These are phyloP conservation scores for Pilaira anomala DNA, from an alignment of 192 early-diverging fungal species.

Conservation along the genomic window DNA sequence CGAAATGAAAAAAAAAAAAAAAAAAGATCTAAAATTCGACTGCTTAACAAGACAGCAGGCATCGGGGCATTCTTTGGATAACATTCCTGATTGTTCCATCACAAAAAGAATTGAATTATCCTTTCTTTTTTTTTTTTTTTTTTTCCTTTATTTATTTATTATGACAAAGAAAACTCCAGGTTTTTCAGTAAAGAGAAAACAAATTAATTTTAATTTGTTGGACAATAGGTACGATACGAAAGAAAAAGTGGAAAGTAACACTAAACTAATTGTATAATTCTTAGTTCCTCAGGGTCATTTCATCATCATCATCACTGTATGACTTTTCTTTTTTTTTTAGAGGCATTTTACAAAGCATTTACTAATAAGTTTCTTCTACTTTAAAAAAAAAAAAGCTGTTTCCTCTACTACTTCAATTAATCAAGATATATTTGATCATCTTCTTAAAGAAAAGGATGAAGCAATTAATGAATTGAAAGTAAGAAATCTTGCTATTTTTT, in stretches of 20 bases:
- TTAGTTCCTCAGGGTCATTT: neutral
- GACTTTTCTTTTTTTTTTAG: neutral
- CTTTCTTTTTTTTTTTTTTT: neutral
- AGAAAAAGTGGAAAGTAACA: neutral
- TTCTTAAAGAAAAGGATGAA: conserved; percentile 12
- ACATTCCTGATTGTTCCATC: neutral
- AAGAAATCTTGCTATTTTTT: neutral
- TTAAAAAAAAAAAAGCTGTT: no score
- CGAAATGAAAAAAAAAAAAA: no score
- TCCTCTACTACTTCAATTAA: no score
- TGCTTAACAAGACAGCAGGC: no score
- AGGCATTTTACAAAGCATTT: no score
- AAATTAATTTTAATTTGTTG: conserved; percentile 12
- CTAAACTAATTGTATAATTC: neutral
- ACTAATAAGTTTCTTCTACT: no score
- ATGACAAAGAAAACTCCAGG: neutral
- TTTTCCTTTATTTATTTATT: neutral
- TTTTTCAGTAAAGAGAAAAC: conserved; percentile 17
- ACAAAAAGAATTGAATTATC: neutral
- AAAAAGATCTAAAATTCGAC: no score
- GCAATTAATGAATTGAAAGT: conserved; percentile 6
- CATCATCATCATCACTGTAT: conserved; percentile 13
- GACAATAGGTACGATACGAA: conserved; percentile 1
- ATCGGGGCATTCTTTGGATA: no score
- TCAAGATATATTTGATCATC: conserved; percentile 1